phyloP scores from a whole-genome alignment of 148 eudicot genomes.

The Dysphania ambrosioides region DNA sequence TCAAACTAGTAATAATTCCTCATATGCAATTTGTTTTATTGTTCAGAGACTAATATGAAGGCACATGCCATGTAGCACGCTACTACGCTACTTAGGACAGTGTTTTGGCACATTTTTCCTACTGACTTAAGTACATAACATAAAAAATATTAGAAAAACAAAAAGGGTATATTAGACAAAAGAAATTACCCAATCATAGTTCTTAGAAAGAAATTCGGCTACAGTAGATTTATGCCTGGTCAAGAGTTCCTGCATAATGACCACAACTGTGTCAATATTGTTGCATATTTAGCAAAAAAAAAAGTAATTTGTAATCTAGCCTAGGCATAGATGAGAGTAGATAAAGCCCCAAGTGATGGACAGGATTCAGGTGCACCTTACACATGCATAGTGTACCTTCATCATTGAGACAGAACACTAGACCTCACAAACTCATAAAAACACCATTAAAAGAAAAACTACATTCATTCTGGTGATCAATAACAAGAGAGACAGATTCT shows the following conservation, averaged over 20 bases:
- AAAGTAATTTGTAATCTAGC: not conserved
- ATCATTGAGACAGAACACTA: not conserved
- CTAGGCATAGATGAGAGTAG: not conserved
- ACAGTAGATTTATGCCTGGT: constrained; percentile 99
- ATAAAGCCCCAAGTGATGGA: not conserved
- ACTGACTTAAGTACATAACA: not conserved
- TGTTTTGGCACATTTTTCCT: not conserved
- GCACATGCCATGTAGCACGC: not conserved
- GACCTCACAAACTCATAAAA: not conserved
- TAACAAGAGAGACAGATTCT: not conserved
- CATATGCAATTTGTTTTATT: not conserved
- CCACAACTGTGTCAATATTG: not conserved
- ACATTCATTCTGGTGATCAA: not conserved
- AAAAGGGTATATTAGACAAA: not conserved
- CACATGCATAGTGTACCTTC: not conserved
- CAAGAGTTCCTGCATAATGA: constrained; percentile 77
- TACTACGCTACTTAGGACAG: too few species aligned
- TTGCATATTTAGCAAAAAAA: not conserved
- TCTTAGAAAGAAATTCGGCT: constrained; percentile 82
- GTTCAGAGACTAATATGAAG: not conserved
- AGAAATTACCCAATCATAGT: constrained; percentile 77
- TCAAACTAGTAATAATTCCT: not conserved
- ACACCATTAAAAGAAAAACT: not conserved
- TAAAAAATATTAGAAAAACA: too few species aligned
- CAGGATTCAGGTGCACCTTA: not conserved